These are phyloP conservation scores for Penicillium thymicola DNA, from an alignment of 2,329 filamentous ascomycete species.

Conservation along the genomic window DNA sequence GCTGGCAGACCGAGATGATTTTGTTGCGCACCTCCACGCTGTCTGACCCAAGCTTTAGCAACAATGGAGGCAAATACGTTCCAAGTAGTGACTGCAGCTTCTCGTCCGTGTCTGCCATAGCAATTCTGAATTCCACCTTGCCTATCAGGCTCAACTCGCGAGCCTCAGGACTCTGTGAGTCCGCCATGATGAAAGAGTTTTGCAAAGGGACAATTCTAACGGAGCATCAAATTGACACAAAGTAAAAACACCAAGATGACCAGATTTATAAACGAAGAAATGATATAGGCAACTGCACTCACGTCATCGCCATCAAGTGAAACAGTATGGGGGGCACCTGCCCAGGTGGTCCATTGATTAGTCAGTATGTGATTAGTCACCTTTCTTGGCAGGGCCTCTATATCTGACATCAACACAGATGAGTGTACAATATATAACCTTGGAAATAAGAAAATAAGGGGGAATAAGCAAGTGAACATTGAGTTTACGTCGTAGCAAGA, in stretches of 20 bases:
- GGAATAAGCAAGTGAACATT: neutral
- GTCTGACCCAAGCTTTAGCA: conserved; percentile 82
- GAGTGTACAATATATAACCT: neutral
- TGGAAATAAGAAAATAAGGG: neutral
- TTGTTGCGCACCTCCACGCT: conserved; percentile 77
- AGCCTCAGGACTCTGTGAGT: conserved; percentile 44
- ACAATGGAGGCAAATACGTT: conserved; percentile 73
- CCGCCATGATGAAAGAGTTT: conserved; percentile 29
- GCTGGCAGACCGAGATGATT: conserved; percentile 68
- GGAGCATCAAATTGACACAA: conserved; percentile 3
- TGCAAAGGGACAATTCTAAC: neutral
- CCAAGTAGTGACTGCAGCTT: conserved; percentile 77
- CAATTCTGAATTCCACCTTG: conserved; percentile 81
- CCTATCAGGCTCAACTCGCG: conserved; percentile 78
- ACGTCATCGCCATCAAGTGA: conserved; percentile 5
- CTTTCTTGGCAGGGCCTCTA: neutral
- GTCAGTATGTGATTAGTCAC: neutral
- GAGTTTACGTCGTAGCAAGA: neutral
- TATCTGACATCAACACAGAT: neutral
- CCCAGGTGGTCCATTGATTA: neutral
- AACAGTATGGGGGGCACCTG: conserved; percentile 1
- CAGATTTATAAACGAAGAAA: neutral
- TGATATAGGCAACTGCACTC: conserved; percentile 9
- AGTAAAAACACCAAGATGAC: neutral
- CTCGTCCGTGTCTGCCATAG: conserved; percentile 74